Percentiles rank a stretch among this genome's conserved stretches.
phyloP scores from a whole-genome alignment of 2,329 filamentous ascomycete species.

The Pestalotiopsis sp. region DNA sequence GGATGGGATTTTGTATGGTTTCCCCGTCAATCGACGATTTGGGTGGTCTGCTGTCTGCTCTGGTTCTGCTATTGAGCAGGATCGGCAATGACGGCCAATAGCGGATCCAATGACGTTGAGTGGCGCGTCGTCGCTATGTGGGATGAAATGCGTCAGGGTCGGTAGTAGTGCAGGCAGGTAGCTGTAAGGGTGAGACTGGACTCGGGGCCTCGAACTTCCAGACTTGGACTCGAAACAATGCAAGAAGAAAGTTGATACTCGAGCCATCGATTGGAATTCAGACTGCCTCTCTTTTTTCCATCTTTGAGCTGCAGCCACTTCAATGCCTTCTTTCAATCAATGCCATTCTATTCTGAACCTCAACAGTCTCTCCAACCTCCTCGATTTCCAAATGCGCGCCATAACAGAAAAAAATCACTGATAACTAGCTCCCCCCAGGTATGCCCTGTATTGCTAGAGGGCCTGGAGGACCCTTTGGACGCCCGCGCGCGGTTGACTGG shows the following conservation, averaged over 20 bases:
- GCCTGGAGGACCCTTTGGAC: neutral
- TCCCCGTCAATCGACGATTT: constrained; percentile 16
- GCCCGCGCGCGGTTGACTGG: neutral
- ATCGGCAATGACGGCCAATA: constrained; percentile 14
- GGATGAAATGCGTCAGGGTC: neutral
- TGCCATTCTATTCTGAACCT: too few species aligned
- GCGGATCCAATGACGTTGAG: constrained; percentile 14
- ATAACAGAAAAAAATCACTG: too few species aligned
- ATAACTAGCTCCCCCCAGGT: too few species aligned
- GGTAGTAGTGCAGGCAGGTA: neutral
- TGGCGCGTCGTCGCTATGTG: constrained; percentile 4
- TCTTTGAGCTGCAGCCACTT: too few species aligned
- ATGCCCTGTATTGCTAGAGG: too few species aligned
- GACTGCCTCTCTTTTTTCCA: too few species aligned
- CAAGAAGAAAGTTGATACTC: too few species aligned
- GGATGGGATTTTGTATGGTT: constrained; percentile 9
- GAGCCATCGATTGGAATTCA: too few species aligned
- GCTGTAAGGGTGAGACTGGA: neutral
- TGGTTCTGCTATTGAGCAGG: neutral
- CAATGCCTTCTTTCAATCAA: too few species aligned
- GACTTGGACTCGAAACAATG: neutral
- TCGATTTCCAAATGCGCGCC: too few species aligned
- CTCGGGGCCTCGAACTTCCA: neutral
- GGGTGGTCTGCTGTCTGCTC: neutral
- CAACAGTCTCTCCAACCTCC: too few species aligned